These are phyloP conservation scores for Berberis thunbergii DNA, from an alignment of 164 flowering plant genomes.

Conservation along the genomic window DNA sequence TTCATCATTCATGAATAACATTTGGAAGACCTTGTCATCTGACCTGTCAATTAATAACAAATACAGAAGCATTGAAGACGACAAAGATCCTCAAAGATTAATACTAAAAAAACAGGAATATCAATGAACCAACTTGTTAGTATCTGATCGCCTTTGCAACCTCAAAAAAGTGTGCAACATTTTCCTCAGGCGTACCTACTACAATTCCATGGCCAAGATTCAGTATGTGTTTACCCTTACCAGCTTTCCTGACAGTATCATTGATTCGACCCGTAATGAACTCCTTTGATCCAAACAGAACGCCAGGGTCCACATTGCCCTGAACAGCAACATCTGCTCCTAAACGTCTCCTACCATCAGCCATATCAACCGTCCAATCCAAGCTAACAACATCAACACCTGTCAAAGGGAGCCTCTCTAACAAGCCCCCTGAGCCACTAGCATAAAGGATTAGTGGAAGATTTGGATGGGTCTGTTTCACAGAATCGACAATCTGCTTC, in stretches of 20 bases:
- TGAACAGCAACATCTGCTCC: constrained; percentile 76
- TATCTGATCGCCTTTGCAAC: constrained; percentile 78
- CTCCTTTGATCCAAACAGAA: constrained; percentile 86
- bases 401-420: constrained; percentile 74
- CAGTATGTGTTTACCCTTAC: constrained; percentile 75
- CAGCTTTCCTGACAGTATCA: constrained; percentile 86
- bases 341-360: constrained; percentile 77
- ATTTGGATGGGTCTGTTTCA: constrained; percentile 70
- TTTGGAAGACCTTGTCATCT: no score
- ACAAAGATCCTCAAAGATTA: no score
- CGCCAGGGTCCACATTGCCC: constrained; percentile 95
- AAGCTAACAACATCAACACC: constrained; percentile 98
- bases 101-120: no score
- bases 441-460: constrained; percentile 95
- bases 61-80: no score
- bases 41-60: no score
- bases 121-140: constrained; percentile 9
- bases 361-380: constrained; percentile 99
- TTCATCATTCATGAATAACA: no score
- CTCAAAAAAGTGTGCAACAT: constrained; percentile 97
- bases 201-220: constrained; percentile 93
- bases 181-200: constrained; percentile 96
- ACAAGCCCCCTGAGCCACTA: constrained; percentile 92
- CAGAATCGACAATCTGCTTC: constrained; percentile 79
- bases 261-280: constrained; percentile 66